Evolutionary conservation across 306 rosid species (phyloP).

Genomic region (Castanea sativa): DNA sequence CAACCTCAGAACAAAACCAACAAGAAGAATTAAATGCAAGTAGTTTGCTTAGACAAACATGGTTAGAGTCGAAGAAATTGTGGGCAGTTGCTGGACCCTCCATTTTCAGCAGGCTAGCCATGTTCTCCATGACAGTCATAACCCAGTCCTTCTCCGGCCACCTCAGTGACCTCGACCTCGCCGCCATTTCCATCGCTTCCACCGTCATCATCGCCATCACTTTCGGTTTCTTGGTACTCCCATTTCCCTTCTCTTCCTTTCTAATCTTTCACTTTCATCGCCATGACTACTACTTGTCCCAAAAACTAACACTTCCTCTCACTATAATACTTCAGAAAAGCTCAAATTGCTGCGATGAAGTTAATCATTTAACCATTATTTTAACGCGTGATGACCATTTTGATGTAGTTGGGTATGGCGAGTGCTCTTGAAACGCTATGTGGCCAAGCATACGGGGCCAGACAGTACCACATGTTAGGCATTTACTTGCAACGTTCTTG

Average conservation of each 20-base stretch:
- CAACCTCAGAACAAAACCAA: constrained; percentile 5
- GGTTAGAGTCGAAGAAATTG: constrained; percentile 47
- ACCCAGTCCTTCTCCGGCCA: constrained; percentile 71
- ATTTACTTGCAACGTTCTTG: constrained; percentile 67
- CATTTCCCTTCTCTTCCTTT: not conserved
- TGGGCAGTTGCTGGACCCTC: constrained; percentile 72
- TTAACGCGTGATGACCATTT: no score
- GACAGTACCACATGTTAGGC: constrained; percentile 51
- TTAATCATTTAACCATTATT: no score
- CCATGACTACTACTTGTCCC: no score
- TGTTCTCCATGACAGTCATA: constrained; percentile 68
- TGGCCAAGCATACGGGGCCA: constrained; percentile 77
- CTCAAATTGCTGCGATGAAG: no score
- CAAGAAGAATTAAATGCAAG: not conserved
- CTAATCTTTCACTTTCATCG: not conserved
- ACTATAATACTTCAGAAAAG: no score
- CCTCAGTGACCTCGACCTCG: constrained; percentile 59
- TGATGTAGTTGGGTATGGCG: constrained; percentile 72
- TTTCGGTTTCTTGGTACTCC: constrained; percentile 59
- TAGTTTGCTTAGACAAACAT: constrained; percentile 31
- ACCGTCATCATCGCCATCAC: constrained; percentile 62
- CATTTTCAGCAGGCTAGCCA: constrained; percentile 70
- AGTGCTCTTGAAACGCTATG: constrained; percentile 71
- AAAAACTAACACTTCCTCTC: no score
- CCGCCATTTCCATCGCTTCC: constrained; percentile 61